These are phyloP conservation scores for Lodderomyces oxycetoniae DNA, from an alignment of 1,139 yeast species.

Conservation along the genomic window DNA sequence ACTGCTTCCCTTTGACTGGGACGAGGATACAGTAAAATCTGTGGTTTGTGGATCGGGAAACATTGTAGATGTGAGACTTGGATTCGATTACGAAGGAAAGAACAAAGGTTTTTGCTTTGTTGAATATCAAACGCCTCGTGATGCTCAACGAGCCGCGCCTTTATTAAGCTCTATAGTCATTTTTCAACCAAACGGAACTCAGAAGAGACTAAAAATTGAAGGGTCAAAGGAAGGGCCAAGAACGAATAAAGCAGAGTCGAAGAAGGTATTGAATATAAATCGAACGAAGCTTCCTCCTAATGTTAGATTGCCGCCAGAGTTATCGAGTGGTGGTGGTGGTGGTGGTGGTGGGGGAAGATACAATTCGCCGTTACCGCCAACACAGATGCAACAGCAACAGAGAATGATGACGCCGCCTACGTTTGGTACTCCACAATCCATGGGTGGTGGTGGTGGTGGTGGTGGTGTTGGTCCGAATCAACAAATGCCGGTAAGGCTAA, in stretches of 20 bases:
- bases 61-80: constrained; percentile 58
- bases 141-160: constrained; percentile 47
- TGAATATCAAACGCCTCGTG: constrained; percentile 49
- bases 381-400: constrained; percentile 5
- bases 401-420: constrained; percentile 7
- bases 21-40: constrained; percentile 47
- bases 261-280: constrained; percentile 39
- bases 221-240: constrained; percentile 58
- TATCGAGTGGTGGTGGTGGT: constrained; percentile 20
- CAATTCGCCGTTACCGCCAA: constrained; percentile 9
- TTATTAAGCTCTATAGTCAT: constrained; percentile 42
- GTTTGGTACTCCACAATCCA: constrained; percentile 3
- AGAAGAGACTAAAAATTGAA: constrained; percentile 49
- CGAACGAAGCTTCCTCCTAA: constrained; percentile 47
- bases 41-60: constrained; percentile 65
- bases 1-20: constrained; percentile 63
- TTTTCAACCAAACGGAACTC: constrained; percentile 28
- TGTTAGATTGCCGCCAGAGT: constrained; percentile 52
- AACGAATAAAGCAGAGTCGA: constrained; percentile 27
- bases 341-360: constrained; percentile 3
- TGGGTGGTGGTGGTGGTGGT: not conserved
- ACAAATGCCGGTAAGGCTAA: constrained; percentile 39
- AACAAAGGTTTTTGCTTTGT: constrained; percentile 64
- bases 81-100: constrained; percentile 58
- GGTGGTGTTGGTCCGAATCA: constrained; percentile 10